A percentile compares a stretch with the other conserved stretches of the same genome.
These are phyloP conservation scores for Phoma sp. DNA, from an alignment of 2,329 filamentous ascomycete species.

Conservation along the genomic window DNA sequence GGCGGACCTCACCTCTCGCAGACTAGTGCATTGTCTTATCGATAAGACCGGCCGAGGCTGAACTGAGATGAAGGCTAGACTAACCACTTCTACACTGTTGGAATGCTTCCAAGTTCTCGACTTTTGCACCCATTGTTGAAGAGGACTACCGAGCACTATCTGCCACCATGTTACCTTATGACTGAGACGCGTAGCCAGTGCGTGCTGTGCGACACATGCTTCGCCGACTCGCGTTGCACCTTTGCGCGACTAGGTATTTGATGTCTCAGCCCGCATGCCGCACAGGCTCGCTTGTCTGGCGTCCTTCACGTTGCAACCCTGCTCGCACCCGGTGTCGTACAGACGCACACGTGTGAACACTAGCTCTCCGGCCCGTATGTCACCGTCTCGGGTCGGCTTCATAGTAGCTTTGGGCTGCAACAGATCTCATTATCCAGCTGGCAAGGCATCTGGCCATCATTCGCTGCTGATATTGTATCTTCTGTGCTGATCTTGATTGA, in stretches of 20 bases:
- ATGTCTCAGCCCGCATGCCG: conserved; percentile 12
- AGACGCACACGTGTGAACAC: neutral
- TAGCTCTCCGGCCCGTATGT: conserved; percentile 4
- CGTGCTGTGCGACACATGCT: conserved; percentile 7
- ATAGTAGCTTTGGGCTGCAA: neutral
- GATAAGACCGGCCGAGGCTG: conserved; percentile 13
- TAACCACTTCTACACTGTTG: too few species aligned
- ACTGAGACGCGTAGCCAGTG: conserved; percentile 5
- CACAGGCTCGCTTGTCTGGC: conserved; percentile 1
- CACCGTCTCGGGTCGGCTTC: neutral
- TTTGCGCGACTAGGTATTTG: neutral
- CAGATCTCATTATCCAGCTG: too few species aligned
- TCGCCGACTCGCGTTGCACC: neutral
- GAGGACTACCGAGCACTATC: neutral
- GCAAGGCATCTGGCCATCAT: too few species aligned
- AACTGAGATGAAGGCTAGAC: neutral
- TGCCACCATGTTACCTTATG: neutral
- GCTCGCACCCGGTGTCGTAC: conserved; percentile 4
- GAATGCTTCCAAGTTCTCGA: too few species aligned
- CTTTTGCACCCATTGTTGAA: neutral
- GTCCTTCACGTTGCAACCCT: conserved; percentile 14
- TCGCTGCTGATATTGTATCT: too few species aligned
- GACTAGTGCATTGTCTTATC: conserved; percentile 14
- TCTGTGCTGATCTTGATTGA: too few species aligned
- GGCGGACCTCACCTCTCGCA: neutral